Percentiles rank a stretch among this genome's conserved stretches.
Conservation (phyloP, 208 protist genomes). For the Trypanosoma melophagium region DNA sequence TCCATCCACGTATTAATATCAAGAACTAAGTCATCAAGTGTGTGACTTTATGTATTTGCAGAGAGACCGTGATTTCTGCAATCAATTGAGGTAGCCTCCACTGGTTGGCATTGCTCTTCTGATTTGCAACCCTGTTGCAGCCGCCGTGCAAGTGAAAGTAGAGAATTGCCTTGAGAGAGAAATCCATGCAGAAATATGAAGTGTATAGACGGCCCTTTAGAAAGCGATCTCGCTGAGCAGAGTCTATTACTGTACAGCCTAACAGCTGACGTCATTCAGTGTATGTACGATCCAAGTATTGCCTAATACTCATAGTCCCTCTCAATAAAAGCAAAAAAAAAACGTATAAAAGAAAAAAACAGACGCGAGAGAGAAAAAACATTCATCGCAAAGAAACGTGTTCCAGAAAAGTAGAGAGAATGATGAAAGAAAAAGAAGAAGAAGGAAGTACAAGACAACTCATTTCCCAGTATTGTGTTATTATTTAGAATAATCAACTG, state of each 20-base stretch:
- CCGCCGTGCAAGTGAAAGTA: constrained; percentile 42
- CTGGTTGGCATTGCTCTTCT: constrained; percentile 6
- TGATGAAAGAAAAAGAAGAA: too few species aligned
- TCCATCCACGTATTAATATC: constrained; percentile 42
- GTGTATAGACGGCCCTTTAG: constrained; percentile 19
- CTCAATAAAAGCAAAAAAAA: constrained; percentile 13
- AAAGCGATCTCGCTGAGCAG: neutral
- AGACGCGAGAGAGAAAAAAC: too few species aligned
- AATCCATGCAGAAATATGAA: constrained; percentile 67
- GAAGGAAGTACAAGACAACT: too few species aligned
- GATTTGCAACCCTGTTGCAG: constrained; percentile 30
- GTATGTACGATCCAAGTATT: neutral
- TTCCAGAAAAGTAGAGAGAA: too few species aligned
- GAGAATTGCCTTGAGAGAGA: constrained; percentile 46
- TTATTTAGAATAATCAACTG: too few species aligned
- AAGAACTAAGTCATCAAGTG: constrained; percentile 30
- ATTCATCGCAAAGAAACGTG: too few species aligned
- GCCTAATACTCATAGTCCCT: neutral
- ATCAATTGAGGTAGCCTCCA: neutral
- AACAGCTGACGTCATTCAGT: constrained; percentile 11
- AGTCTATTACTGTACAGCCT: constrained; percentile 11
- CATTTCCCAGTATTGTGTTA: too few species aligned
- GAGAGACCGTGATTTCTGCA: constrained; percentile 62
- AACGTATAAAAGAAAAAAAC: too few species aligned
- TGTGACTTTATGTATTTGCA: constrained; percentile 48